These are phyloP conservation scores for Pseudofabraea citricarpa DNA, from an alignment of 2,329 filamentous ascomycete genomes.

Conservation along the genomic window DNA sequence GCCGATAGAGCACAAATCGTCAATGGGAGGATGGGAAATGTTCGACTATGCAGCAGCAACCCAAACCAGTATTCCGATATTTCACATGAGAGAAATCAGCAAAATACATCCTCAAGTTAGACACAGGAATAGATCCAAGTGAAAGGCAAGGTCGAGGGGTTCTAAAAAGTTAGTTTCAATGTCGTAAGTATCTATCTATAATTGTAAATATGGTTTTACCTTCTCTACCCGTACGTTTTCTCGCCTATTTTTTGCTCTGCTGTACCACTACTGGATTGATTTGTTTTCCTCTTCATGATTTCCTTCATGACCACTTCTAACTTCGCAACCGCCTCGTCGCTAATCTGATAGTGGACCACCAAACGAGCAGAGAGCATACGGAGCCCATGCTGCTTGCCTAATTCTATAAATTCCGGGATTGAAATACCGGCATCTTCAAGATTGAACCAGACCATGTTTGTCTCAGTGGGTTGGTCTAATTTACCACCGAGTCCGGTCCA, in stretches of 20 bases:
- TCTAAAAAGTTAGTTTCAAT: too few species aligned
- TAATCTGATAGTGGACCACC: slow-evolving; percentile 67
- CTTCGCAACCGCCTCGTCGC: slow-evolving; percentile 50
- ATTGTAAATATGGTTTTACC: too few species aligned
- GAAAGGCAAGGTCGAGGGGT: too few species aligned
- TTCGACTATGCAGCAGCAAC: too few species aligned
- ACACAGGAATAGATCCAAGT: too few species aligned
- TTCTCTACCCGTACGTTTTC: slow-evolving; percentile 27
- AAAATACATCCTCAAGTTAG: too few species aligned
- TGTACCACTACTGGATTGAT: slow-evolving; percentile 5
- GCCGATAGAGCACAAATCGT: too few species aligned
- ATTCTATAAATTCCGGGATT: slow-evolving; percentile 45
- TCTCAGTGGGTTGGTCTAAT: slow-evolving; percentile 56
- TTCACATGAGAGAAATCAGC: too few species aligned
- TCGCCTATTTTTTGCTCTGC: slow-evolving; percentile 18
- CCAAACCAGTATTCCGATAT: too few species aligned
- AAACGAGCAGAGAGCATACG: slow-evolving; percentile 52
- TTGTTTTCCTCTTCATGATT: slow-evolving; percentile 14
- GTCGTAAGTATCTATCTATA: too few species aligned
- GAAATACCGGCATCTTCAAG: slow-evolving; percentile 50
- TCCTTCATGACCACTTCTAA: slow-evolving; percentile 42
- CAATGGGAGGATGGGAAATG: too few species aligned
- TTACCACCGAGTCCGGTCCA: slow-evolving; percentile 61
- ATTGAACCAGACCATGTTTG: slow-evolving; percentile 73
- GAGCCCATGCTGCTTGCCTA: slow-evolving; percentile 53